phyloP scores from a whole-genome alignment of 2,329 filamentous ascomycete species.

The Claviceps arundinis region DNA sequence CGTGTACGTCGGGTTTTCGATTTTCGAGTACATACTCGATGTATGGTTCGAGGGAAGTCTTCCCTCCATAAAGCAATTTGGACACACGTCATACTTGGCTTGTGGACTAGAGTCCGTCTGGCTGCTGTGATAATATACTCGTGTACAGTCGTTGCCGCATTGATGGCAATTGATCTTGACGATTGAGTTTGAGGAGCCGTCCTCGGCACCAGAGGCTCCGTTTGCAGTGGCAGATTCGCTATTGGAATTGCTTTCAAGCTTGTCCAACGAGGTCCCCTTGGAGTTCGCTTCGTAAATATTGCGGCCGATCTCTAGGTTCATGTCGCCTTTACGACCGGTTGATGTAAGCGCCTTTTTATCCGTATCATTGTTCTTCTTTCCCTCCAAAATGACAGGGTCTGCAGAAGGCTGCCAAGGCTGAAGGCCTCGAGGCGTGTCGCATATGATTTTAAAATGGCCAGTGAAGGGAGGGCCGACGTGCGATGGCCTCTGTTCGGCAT shows the following conservation, averaged over 20 bases:
- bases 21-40: slow-evolving; percentile 70
- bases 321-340: slow-evolving; percentile 58
- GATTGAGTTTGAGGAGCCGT: slow-evolving; percentile 52
- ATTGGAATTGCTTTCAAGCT: slow-evolving; percentile 58
- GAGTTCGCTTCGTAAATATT: slow-evolving; percentile 92
- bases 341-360: slow-evolving; percentile 58
- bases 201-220: slow-evolving; percentile 44
- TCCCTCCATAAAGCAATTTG: slow-evolving; percentile 76
- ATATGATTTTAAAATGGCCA: slow-evolving; percentile 90
- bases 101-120: slow-evolving; percentile 47
- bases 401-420: slow-evolving; percentile 90
- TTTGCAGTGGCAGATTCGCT: slow-evolving; percentile 59
- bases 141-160: slow-evolving; percentile 79
- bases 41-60: slow-evolving; percentile 70
- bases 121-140: slow-evolving; percentile 46
- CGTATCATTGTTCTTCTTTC: slow-evolving; percentile 50
- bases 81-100: slow-evolving; percentile 77
- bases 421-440: slow-evolving; percentile 86
- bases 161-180: slow-evolving; percentile 71
- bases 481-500: slow-evolving; percentile 86
- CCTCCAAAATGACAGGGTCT: slow-evolving; percentile 52
- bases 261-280: slow-evolving; percentile 59
- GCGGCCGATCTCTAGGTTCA: slow-evolving; percentile 84
- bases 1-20: slow-evolving; percentile 78
- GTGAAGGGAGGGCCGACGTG: slow-evolving; percentile 95